Evolutionary conservation across 1,284 basidiomycete genomes (phyloP), one percentile per base, ranked within the genome.

Genomic region (Ganoderma boninense): DNA sequence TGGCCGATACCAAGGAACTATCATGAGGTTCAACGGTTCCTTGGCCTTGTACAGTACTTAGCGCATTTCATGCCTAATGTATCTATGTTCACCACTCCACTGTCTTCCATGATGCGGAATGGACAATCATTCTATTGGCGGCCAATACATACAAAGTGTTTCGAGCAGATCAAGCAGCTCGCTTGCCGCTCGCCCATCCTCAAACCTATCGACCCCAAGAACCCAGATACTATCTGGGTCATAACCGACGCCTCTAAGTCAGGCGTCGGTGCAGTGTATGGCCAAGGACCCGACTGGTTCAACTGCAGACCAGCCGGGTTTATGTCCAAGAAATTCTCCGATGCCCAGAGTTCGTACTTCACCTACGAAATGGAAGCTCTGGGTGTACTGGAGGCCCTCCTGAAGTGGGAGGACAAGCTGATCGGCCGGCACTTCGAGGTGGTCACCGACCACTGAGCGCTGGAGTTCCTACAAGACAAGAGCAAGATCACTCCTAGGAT

Each of bases 31-130:
- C 82, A 82, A 60, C 67, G 76, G 16, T 86, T 86, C 60, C 66
- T 86, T 0, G 85, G 83, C 0, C 72, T 84, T 0, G 78, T 85
- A 0, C 77, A 84, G 23, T 86, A 85, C 70, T 65, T 86, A 0
- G 75, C 79, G 0, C 76, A 79, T 35, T 69, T 69, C 59, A 70
- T 86, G 60, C 84, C 82, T 0, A 77, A 83, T 43, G 73, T 86
- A 0, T 75, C 80, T 0, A 71, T 75, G 8, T 82, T 81, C 60
- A 82, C 79, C 1, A 68, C 66, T 4, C 73, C 75, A 14, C 63
- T 78, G 13, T 61, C 62, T 0, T 68, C 59, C n/a, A 77, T 77
- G 57, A 46, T 42, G 1, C 46, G 59, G 7, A 74, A 75, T 61
- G 71, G 69, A 14, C 52, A 57, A 42, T 43, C 68, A 2, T 79